These are phyloP conservation scores for Diaporthe batatas DNA, from an alignment of 2,329 filamentous ascomycete genomes.

Conservation along the genomic window DNA sequence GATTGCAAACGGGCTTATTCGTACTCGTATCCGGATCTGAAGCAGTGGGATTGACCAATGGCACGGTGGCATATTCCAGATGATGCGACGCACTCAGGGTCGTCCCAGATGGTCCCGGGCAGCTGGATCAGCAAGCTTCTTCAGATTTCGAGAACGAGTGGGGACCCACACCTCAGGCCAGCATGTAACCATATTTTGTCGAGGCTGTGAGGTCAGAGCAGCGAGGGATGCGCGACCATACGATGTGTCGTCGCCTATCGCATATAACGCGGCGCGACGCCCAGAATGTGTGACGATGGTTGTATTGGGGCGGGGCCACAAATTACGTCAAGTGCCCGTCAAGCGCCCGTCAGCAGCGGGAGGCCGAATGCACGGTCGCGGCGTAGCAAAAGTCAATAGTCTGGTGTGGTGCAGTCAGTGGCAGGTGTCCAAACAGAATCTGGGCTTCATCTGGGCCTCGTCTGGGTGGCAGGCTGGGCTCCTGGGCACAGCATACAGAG, in stretches of 20 bases:
- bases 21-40: slow-evolving; percentile 33
- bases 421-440: neutral
- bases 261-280: neutral
- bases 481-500: slow-evolving; percentile 6
- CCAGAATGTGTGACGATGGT: slow-evolving; percentile 20
- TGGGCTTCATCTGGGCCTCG: too few species aligned
- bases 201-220: neutral
- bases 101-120: slow-evolving; percentile 10
- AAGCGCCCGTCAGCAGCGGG: neutral
- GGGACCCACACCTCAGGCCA: slow-evolving; percentile 37
- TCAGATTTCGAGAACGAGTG: slow-evolving; percentile 36
- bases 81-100: slow-evolving; percentile 4
- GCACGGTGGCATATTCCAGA: neutral
- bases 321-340: slow-evolving; percentile 25
- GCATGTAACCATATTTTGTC: slow-evolving; percentile 28
- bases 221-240: slow-evolving; percentile 21
- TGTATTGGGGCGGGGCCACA: slow-evolving; percentile 15
- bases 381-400: neutral
- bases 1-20: slow-evolving; percentile 38
- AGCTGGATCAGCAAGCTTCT: slow-evolving; percentile 12
- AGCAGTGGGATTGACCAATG: slow-evolving; percentile 23
- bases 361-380: neutral
- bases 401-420: neutral
- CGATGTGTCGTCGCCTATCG: slow-evolving; percentile 16
- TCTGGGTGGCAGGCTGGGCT: neutral